Evolutionary conservation across 2,329 filamentous ascomycete genomes (phyloP).

Genomic region (Colletotrichum acutatum): DNA sequence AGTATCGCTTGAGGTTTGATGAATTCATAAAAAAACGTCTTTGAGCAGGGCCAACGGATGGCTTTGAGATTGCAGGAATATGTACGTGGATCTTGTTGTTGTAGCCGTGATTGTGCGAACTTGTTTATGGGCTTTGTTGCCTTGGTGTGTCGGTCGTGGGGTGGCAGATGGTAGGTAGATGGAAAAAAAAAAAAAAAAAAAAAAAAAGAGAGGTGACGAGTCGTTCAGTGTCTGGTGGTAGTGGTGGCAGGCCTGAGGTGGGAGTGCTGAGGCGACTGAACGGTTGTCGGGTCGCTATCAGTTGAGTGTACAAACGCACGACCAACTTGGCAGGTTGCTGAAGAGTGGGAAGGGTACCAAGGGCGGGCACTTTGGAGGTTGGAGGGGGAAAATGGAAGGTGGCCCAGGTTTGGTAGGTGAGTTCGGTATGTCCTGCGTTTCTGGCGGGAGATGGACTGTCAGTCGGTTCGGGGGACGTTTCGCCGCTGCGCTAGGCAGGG

Average conservation of each 20-base stretch:
- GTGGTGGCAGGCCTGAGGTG: background rate
- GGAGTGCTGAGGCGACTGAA: slow-evolving; percentile 34
- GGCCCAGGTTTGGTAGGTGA: slow-evolving; percentile 3
- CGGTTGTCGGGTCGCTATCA: slow-evolving; percentile 35
- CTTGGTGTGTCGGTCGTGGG: slow-evolving; percentile 21
- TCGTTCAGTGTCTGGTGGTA: background rate
- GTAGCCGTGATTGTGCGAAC: background rate
- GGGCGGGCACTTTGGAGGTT: background rate
- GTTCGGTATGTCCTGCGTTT: slow-evolving; percentile 16
- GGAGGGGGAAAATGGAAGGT: slow-evolving; percentile 33
- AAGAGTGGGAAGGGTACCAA: slow-evolving; percentile 35
- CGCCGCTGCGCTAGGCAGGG: slow-evolving; percentile 11
- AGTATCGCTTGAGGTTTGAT: slow-evolving; percentile 48
- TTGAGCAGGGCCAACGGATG: slow-evolving; percentile 25
- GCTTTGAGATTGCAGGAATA: slow-evolving; percentile 18
- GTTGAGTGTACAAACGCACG: slow-evolving; percentile 29
- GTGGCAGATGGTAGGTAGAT: background rate
- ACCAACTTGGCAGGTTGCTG: slow-evolving; percentile 36
- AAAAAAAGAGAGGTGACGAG: background rate
- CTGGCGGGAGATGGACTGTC: slow-evolving; percentile 21
- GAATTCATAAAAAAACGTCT: slow-evolving; percentile 59
- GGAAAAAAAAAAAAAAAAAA: background rate
- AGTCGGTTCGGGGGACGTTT: slow-evolving; percentile 21
- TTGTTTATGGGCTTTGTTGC: slow-evolving; percentile 3
- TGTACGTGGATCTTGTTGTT: background rate